Evolutionary conservation across 2,329 filamentous ascomycete genomes (phyloP), one percentile per base, ranked within the genome.

Genomic region (Trichoderma guizhouense): DNA sequence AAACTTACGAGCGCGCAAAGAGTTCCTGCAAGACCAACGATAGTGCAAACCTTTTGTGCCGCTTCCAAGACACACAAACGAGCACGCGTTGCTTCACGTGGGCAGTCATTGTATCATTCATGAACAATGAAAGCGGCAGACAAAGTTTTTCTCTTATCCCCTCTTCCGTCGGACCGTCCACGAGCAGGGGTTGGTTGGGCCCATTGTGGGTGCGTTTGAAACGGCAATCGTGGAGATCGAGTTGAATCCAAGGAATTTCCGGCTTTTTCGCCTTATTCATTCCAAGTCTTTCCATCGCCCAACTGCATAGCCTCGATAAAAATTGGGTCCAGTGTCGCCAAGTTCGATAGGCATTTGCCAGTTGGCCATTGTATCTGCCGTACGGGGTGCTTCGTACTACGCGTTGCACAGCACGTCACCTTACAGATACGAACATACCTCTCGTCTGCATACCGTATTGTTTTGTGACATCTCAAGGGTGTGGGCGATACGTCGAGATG

Each of bases 21-120:
- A 47, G 28, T 2, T 51, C 39, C 64, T 58, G 64, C 34, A 67
- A 28, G 51, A 14, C 51, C 51, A 43, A 28, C 64, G 34, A 43
- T 67, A 67, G 64, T 57, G 64, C 51, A 43, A 67, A 67, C 64
- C 53, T 67, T 67, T 67, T 67, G 15, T n/a, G 24, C 11, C 21
- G 64, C 64, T 67, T 3, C 24, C 26, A 67, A 18, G 36, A 53
- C 64, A 34, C 64, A 67, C 34, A 53, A 43, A 67, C 18, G 64
- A 58, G 64, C 34, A 67, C 34, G 47, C 15, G 51, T 26, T 36
- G 64, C 47, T 24, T 34, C 15, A 24, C 32, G 47, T 34, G 30
- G 34, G 36, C 24, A 14, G 24, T 39, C 36, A 63, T 43, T 9
- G 8, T 11, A 18, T 39, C n/a, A 28, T 51, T 64, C 2, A 21